Conservation (phyloP, 768 basidiomycete genomes). For the Hygrophoropsis aurantiaca region DNA sequence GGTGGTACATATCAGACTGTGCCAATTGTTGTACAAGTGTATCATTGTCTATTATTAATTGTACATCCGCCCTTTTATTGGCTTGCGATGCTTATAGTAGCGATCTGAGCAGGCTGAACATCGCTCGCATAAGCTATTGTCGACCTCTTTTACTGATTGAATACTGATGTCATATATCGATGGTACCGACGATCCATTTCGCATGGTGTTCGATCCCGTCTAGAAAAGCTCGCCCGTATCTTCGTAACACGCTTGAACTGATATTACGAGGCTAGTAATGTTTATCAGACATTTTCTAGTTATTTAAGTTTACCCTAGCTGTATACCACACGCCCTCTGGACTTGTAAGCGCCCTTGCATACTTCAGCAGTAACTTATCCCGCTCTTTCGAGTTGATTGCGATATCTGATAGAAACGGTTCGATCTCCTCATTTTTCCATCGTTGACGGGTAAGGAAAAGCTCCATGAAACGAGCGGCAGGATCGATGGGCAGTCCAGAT, state of each 20-base stretch:
- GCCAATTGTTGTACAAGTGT: not conserved
- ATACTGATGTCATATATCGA: too few relatives aligned
- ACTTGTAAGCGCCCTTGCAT: slow-evolving; percentile 76
- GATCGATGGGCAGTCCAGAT: slow-evolving; percentile 71
- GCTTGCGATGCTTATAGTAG: too few relatives aligned
- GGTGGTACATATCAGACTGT: not conserved
- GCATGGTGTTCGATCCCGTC: too few relatives aligned
- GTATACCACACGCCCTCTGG: slow-evolving; percentile 72
- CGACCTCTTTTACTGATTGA: too few relatives aligned
- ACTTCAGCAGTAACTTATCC: slow-evolving; percentile 86
- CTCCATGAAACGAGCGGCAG: slow-evolving; percentile 80
- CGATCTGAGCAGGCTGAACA: too few relatives aligned
- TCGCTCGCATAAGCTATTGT: too few relatives aligned
- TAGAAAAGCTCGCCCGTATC: too few relatives aligned
- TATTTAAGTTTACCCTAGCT: slow-evolving; percentile 60
- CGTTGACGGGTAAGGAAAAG: slow-evolving; percentile 78
- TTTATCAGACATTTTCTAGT: slow-evolving; percentile 26
- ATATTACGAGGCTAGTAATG: too few relatives aligned
- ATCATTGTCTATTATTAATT: not conserved
- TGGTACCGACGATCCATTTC: too few relatives aligned
- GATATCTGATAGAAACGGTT: slow-evolving; percentile 79
- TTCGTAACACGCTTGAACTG: too few relatives aligned
- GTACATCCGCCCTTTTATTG: not conserved
- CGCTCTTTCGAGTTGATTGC: slow-evolving; percentile 83
- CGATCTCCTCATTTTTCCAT: slow-evolving; percentile 80